Conservation (phyloP, 768 basidiomycete genomes). For the Rhizopogon vinicolor region DNA sequence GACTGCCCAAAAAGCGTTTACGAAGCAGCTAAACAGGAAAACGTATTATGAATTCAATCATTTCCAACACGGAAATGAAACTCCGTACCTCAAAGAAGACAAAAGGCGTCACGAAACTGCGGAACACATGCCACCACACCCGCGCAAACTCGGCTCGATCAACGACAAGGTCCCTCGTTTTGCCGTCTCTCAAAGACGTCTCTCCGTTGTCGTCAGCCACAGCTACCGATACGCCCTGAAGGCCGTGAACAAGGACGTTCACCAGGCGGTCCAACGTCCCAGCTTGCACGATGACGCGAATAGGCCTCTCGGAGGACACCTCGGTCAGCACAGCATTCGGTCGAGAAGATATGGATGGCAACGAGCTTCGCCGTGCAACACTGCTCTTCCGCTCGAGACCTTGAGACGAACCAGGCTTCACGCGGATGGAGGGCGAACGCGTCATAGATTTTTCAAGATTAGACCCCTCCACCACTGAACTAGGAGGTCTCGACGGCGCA, state of each 20-base stretch:
- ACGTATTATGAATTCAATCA: not conserved
- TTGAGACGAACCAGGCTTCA: slow-evolving; percentile 65
- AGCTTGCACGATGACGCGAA: slow-evolving; percentile 74
- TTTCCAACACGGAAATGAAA: not conserved
- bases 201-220: slow-evolving; percentile 87
- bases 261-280: slow-evolving; percentile 75
- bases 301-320: slow-evolving; percentile 61
- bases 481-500: slow-evolving; percentile 65
- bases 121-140: slow-evolving; percentile 82
- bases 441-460: slow-evolving; percentile 37
- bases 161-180: slow-evolving; percentile 66
- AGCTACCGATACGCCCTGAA: slow-evolving; percentile 72
- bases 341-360: slow-evolving; percentile 70
- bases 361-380: slow-evolving; percentile 66
- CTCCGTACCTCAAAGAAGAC: slow-evolving; percentile 77
- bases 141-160: slow-evolving; percentile 70
- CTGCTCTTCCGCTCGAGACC: slow-evolving; percentile 76
- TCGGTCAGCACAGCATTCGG: slow-evolving; percentile 57
- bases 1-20: slow-evolving; percentile 60
- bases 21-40: slow-evolving; percentile 53
- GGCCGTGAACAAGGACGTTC: slow-evolving; percentile 70
- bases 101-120: slow-evolving; percentile 76
- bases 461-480: slow-evolving; percentile 47
- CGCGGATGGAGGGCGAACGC: slow-evolving; percentile 72
- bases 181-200: slow-evolving; percentile 70